Percentiles rank a stretch among this genome's conserved stretches.
phyloP scores from a whole-genome alignment of 768 basidiomycete species.

The Rhodotorula kratochvilovae region DNA sequence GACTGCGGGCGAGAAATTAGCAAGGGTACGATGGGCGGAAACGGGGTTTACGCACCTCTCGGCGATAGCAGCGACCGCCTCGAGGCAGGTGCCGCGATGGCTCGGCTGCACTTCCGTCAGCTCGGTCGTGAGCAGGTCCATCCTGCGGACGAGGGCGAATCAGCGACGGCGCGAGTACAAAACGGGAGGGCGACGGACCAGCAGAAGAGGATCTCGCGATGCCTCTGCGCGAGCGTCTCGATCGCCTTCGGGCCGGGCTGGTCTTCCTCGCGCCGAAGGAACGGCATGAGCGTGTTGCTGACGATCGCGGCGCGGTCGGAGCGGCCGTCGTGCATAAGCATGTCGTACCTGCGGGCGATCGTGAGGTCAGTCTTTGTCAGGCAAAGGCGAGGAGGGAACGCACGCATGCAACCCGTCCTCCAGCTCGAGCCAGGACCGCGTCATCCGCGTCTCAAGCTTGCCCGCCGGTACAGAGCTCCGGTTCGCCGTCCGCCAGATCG shows the following conservation, averaged over 20 bases:
- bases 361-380: not conserved
- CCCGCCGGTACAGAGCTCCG: no score
- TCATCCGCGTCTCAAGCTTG: not conserved
- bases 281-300: slow-evolving; percentile 45
- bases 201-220: slow-evolving; percentile 46
- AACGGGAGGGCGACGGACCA: slow-evolving; percentile 43
- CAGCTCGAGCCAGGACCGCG: not conserved
- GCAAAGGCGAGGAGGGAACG: not conserved
- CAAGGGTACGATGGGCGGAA: not conserved
- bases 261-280: slow-evolving; percentile 47
- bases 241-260: slow-evolving; percentile 39
- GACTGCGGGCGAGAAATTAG: slow-evolving; percentile 32
- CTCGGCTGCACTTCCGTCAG: slow-evolving; percentile 48
- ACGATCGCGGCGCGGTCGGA: slow-evolving; percentile 46
- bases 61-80: slow-evolving; percentile 48
- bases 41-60: slow-evolving; percentile 47
- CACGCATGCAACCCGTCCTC: slow-evolving; percentile 1
- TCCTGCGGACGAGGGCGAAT: not conserved
- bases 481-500: not conserved
- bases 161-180: no score
- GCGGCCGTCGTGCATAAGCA: slow-evolving; percentile 34
- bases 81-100: slow-evolving; percentile 50
- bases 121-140: slow-evolving; percentile 38
- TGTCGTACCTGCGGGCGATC: slow-evolving; percentile 41
- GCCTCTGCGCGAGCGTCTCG: slow-evolving; percentile 35